These are phyloP conservation scores for Exobasidium cylindrosporum DNA, from an alignment of 1,284 basidiomycete genomes.

Conservation along the genomic window DNA sequence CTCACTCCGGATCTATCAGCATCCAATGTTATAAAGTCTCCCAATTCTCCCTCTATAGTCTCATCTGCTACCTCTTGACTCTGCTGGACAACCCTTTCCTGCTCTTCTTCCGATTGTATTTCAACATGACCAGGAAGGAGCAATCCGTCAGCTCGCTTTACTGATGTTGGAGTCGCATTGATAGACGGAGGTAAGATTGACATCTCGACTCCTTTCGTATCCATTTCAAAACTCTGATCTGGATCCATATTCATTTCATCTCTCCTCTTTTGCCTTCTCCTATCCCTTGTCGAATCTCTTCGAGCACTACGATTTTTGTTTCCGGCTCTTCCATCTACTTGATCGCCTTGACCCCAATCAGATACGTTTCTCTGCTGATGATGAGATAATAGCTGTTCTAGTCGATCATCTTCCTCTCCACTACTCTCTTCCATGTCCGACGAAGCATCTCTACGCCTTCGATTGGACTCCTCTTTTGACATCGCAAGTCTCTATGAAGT, in stretches of 20 bases:
- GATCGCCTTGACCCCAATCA: neutral
- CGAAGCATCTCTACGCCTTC: neutral
- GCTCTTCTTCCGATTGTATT: neutral
- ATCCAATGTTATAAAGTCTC: conserved; percentile 38
- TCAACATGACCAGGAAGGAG: conserved; percentile 13
- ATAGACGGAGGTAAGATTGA: neutral
- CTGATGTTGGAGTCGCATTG: neutral
- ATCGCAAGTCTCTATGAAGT: no score
- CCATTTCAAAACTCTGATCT: neutral
- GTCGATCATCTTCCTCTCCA: neutral
- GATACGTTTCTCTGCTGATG: neutral
- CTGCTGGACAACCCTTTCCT: conserved; percentile 4
- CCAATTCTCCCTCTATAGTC: conserved; percentile 26
- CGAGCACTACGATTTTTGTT: neutral
- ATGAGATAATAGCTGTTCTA: neutral
- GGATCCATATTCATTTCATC: conserved; percentile 30
- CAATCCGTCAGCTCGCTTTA: conserved; percentile 4
- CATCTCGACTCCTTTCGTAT: neutral
- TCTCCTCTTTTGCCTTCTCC: conserved; percentile 8
- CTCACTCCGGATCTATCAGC: conserved; percentile 1
- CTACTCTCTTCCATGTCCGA: neutral
- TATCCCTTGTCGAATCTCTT: neutral
- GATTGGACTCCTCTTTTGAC: no score
- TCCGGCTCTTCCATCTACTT: neutral
- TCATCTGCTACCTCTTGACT: conserved; percentile 5